Conservation (phyloP, 768 basidiomycete genomes). For the Clitopilus hobsonii region DNA sequence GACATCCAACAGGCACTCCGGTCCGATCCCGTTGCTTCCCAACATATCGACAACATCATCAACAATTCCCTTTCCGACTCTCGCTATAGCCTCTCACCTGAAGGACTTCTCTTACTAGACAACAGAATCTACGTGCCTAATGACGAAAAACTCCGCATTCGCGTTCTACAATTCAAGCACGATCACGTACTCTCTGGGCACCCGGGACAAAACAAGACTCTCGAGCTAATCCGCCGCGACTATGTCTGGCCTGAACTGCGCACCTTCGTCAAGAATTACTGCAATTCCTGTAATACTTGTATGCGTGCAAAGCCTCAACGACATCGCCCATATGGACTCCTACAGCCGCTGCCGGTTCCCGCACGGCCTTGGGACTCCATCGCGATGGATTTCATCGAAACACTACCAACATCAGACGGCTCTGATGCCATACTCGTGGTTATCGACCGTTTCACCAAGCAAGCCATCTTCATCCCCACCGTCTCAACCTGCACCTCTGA, state of each 20-base stretch:
- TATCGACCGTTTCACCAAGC: background rate
- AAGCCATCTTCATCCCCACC: background rate
- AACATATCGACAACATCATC: slow-evolving; percentile 1
- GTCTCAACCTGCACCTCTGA: background rate
- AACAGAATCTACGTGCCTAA: background rate
- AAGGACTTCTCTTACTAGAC: background rate
- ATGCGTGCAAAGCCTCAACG: slow-evolving; percentile 6
- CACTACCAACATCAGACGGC: slow-evolving; percentile 15
- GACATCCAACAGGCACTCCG: slow-evolving; percentile 2
- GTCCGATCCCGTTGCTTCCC: background rate
- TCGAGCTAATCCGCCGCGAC: slow-evolving; percentile 5
- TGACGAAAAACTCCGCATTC: background rate
- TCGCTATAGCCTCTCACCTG: background rate
- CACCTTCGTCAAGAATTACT: slow-evolving; percentile 9
- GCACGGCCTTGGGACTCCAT: slow-evolving; percentile 18
- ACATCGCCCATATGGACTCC: slow-evolving; percentile 2
- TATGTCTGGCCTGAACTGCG: slow-evolving; percentile 13
- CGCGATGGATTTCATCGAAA: slow-evolving; percentile 22
- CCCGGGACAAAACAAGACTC: slow-evolving; percentile 9
- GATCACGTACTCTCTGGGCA: slow-evolving; percentile 5
- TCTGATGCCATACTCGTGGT: background rate
- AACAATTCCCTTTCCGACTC: slow-evolving; percentile 3
- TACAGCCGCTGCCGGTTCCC: slow-evolving; percentile 20
- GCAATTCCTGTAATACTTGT: slow-evolving; percentile 10
- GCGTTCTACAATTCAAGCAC: background rate